phyloP scores from a whole-genome alignment of 1,139 yeast genomes.

The Pichia sp. region DNA sequence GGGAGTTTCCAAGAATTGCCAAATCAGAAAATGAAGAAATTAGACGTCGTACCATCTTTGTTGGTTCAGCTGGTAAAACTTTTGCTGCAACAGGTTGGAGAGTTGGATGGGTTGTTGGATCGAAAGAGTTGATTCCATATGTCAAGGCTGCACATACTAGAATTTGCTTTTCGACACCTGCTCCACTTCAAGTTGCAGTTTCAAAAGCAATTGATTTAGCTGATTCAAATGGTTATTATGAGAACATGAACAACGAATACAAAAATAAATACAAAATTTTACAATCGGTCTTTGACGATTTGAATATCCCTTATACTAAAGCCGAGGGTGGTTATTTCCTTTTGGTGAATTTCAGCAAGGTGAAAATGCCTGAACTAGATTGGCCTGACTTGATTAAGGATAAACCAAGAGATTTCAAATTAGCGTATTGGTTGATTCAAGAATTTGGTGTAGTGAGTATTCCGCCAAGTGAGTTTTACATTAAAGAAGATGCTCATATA shows the following conservation, averaged over 20 bases:
- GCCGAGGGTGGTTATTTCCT: slow-evolving; percentile 94
- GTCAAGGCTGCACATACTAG: slow-evolving; percentile 90
- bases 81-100: slow-evolving; percentile 99
- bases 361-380: slow-evolving; percentile 60
- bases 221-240: slow-evolving; percentile 51
- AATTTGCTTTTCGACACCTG: slow-evolving; percentile 81
- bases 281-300: slow-evolving; percentile 71
- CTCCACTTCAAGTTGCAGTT: slow-evolving; percentile 92
- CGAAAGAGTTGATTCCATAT: slow-evolving; percentile 69
- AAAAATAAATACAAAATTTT: slow-evolving; percentile 62
- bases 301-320: slow-evolving; percentile 77
- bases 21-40: slow-evolving; percentile 57
- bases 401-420: slow-evolving; percentile 77
- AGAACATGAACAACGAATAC: slow-evolving; percentile 58
- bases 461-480: slow-evolving; percentile 90
- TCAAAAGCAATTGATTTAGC: slow-evolving; percentile 69
- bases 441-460: slow-evolving; percentile 93
- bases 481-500: slow-evolving; percentile 6
- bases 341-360: slow-evolving; percentile 76
- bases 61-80: slow-evolving; percentile 95
- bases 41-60: slow-evolving; percentile 71
- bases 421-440: slow-evolving; percentile 87
- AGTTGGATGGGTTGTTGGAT: slow-evolving; percentile 91
- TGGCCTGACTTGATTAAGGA: slow-evolving; percentile 56
- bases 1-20: slow-evolving; percentile 73